Percentiles rank a stretch among this genome's conserved stretches.
Conservation (phyloP, 352 stramenopile species). For the Pythium diclinum region DNA sequence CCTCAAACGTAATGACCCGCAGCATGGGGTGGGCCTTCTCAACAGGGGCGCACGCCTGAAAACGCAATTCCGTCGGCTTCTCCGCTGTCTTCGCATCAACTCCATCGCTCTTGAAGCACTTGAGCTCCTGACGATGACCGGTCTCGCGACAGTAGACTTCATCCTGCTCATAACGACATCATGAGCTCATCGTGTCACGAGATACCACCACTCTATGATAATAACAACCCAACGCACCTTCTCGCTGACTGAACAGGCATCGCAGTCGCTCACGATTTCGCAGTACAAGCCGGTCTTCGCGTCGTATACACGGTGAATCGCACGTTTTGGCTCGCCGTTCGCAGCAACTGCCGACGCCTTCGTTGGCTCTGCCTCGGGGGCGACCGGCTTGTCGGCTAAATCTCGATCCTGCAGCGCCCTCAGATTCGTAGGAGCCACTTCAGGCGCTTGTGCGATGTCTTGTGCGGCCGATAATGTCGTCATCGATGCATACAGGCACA, state of each 20-base stretch:
- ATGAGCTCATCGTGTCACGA: not conserved
- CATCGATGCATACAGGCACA: conserved; percentile 17
- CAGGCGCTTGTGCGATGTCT: not conserved
- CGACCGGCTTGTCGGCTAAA: not conserved
- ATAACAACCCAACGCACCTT: conserved; percentile 23
- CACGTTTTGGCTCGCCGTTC: conserved; percentile 27
- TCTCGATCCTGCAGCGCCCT: conserved; percentile 13
- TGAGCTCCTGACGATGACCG: conserved; percentile 64
- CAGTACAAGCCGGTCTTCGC: conserved; percentile 58
- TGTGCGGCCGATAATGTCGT: not conserved
- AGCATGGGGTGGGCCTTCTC: conserved; percentile 38
- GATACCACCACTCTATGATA: not conserved
- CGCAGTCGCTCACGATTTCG: conserved; percentile 46
- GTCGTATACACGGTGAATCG: conserved; percentile 60
- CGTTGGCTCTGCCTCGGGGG: not conserved
- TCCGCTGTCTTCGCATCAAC: conserved; percentile 24
- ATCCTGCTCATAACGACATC: conserved; percentile 26
- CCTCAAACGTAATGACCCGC: conserved; percentile 72
- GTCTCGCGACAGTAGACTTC: conserved; percentile 67
- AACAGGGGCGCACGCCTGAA: conserved; percentile 47
- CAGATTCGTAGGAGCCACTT: not conserved
- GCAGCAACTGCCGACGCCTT: conserved; percentile 16
- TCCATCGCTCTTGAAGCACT: conserved; percentile 37
- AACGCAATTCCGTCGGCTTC: conserved; percentile 40
- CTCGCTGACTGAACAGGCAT: conserved; percentile 53